Percentiles rank a stretch among this genome's conserved stretches.
These are phyloP conservation scores for Pulicaria dysenterica DNA, from an alignment of 129 eudicot genomes.

Conservation along the genomic window DNA sequence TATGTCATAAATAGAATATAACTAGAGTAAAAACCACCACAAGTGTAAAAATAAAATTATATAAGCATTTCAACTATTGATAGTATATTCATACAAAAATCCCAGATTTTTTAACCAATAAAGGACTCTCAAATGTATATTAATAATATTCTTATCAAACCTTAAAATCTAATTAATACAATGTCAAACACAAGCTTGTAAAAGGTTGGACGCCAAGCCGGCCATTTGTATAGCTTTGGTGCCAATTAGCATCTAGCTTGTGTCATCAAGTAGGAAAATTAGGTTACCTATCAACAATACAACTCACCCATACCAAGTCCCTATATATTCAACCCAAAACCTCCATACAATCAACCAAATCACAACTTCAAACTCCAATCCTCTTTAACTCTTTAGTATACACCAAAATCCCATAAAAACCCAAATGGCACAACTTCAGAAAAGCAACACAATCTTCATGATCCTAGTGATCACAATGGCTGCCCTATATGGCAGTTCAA, in stretches of 20 bases:
- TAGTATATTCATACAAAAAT: too few species aligned
- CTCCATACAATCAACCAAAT: constrained; percentile 10
- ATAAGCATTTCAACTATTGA: too few species aligned
- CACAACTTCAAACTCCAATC: constrained; percentile 15
- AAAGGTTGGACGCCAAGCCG: constrained; percentile 6
- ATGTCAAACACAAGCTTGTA: neutral
- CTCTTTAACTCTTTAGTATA: neutral
- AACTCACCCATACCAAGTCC: constrained; percentile 26
- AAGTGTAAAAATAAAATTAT: too few species aligned
- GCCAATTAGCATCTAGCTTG: neutral
- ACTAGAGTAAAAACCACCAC: too few species aligned
- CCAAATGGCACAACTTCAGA: constrained; percentile 31
- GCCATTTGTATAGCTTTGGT: neutral
- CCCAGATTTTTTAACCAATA: too few species aligned
- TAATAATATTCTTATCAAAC: too few species aligned
- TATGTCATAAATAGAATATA: too few species aligned
- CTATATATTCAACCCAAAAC: constrained; percentile 1
- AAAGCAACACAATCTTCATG: neutral
- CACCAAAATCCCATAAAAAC: neutral
- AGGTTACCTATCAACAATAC: constrained; percentile 11
- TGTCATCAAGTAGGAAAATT: constrained; percentile 10
- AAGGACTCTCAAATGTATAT: neutral
- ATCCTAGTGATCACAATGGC: constrained; percentile 30
- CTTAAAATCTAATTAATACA: neutral
- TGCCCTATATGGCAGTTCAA: constrained; percentile 36